Base-by-base conservation (phyloP, 1,284 basidiomycete species). In the Amylostereum areolatum region DNA sequence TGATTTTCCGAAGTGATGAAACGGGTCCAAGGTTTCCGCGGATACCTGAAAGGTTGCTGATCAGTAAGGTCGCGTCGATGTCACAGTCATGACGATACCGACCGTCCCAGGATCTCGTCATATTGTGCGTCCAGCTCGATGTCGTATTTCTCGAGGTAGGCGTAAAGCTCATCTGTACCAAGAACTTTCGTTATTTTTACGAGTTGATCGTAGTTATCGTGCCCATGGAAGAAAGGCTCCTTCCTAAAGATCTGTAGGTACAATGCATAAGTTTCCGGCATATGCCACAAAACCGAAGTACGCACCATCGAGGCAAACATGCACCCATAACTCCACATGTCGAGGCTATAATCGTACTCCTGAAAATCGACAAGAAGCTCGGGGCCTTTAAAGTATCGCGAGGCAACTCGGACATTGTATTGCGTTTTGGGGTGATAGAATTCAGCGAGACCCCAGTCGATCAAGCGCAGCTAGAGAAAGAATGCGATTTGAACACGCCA, bases 191-290 rank as follows among this genome's bases (percentile, higher is more conserved):
- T 87, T 57, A 99, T 99, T 74, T 97, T 98, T 62, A 98, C 96
- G 45, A 99, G 75, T 66, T 99, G 96, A 70, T 99, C 97, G 64
- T 96, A 97, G 68, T 99, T 99, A 70, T 98, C 95, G 66, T 97
- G 95, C 10, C 96, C 96, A 64, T 99, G 96, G 82, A 99, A 99
- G 75, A 99, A 97, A 10, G 96, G 96, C 65, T 99, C 96, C 70
- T 98, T 98, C 58, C 96, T 84, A 82, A 99, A 98, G 64, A 99
- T 99, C 92, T 96, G 59, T 46, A 42, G 47, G 35, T 45, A 18
- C 18, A 36, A 32, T 37, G 29, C 47, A 25, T 52, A 48, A 50
- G 42, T 27, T 11, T 2, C 18, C 5, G 8, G 5, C 36, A 24
- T 2, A 34, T 34, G 18, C 24, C 7, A 33, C 18, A 32, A 25